phyloP scores from a whole-genome alignment of 345 rosid genomes.

The Isatis tinctoria region DNA sequence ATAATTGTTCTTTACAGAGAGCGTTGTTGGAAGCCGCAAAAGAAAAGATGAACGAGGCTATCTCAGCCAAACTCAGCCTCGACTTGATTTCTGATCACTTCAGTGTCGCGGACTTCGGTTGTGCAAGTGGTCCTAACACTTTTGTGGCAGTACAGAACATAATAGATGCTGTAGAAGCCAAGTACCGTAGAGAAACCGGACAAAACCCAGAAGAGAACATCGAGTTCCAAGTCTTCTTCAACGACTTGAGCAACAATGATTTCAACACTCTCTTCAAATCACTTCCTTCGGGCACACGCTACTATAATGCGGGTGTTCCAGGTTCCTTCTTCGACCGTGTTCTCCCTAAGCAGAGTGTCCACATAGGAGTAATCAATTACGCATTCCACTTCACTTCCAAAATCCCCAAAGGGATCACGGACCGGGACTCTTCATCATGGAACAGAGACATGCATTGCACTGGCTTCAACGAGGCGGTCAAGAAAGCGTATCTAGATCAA shows the following conservation, averaged over 20 bases:
- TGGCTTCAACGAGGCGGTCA: conserved; percentile 17
- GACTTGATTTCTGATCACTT: background rate
- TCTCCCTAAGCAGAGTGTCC: conserved; percentile 38
- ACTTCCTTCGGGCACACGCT: conserved; percentile 27
- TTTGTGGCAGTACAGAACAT: conserved; percentile 18
- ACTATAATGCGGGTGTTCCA: conserved; percentile 32
- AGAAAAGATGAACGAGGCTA: background rate
- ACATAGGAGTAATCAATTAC: conserved; percentile 29
- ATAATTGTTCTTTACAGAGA: background rate
- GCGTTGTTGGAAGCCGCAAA: conserved; percentile 2
- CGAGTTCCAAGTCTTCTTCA: conserved; percentile 32
- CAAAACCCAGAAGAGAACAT: background rate
- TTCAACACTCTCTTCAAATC: conserved; percentile 54
- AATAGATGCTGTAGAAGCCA: conserved; percentile 13
- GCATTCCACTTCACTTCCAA: conserved; percentile 41
- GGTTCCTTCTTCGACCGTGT: conserved; percentile 37
- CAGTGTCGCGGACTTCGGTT: conserved; percentile 22
- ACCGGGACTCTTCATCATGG: conserved; percentile 30
- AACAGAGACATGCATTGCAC: conserved; percentile 45
- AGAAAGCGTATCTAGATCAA: conserved; percentile 33
- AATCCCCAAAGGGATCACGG: conserved; percentile 26
- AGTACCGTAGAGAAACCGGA: conserved; percentile 9
- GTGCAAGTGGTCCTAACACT: conserved; percentile 28
- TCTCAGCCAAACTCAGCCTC: background rate
- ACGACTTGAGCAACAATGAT: conserved; percentile 42